These are phyloP conservation scores for Geotrichum macrosporum DNA, from an alignment of 1,139 yeast genomes.

Conservation along the genomic window DNA sequence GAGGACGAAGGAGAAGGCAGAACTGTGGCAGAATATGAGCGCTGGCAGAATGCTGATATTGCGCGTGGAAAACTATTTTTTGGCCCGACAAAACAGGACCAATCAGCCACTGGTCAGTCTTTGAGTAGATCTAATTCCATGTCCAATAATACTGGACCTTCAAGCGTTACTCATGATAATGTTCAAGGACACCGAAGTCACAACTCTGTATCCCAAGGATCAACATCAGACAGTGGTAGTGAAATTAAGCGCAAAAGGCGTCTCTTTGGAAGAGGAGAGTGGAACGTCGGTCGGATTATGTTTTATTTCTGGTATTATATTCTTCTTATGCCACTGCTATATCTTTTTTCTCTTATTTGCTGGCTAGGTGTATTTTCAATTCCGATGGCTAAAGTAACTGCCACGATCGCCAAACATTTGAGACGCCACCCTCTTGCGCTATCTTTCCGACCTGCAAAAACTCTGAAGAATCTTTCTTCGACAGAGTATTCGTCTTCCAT, in stretches of 20 bases:
- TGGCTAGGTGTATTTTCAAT: conserved; percentile 87
- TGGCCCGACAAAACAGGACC: conserved; percentile 45
- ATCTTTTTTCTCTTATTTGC: conserved; percentile 53
- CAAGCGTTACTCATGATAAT: not conserved
- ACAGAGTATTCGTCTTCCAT: conserved; percentile 39
- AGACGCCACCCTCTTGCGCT: conserved; percentile 89
- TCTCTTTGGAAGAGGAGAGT: conserved; percentile 85
- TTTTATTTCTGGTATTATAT: conserved; percentile 73
- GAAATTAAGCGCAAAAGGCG: conserved; percentile 39
- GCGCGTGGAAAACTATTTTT: conserved; percentile 62
- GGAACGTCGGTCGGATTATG: conserved; percentile 79
- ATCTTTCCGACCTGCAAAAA: conserved; percentile 57
- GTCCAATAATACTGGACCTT: conserved; percentile 2
- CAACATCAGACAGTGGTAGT: conserved; percentile 14
- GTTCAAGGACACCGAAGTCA: conserved; percentile 3
- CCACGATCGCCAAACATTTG: conserved; percentile 68
- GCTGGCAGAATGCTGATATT: conserved; percentile 75
- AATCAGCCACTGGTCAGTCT: conserved; percentile 1
- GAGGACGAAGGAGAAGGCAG: conserved; percentile 92
- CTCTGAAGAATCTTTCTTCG: conserved; percentile 32
- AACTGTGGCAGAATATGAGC: conserved; percentile 74
- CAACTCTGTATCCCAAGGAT: conserved; percentile 1
- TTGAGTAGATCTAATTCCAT: conserved; percentile 1
- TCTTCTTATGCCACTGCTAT: conserved; percentile 63
- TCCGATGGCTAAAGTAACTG: conserved; percentile 80